Percentiles rank a stretch among this genome's conserved stretches.
phyloP scores from a whole-genome alignment of 192 early-diverging fungal genomes.

The Spinellus fusiger region DNA sequence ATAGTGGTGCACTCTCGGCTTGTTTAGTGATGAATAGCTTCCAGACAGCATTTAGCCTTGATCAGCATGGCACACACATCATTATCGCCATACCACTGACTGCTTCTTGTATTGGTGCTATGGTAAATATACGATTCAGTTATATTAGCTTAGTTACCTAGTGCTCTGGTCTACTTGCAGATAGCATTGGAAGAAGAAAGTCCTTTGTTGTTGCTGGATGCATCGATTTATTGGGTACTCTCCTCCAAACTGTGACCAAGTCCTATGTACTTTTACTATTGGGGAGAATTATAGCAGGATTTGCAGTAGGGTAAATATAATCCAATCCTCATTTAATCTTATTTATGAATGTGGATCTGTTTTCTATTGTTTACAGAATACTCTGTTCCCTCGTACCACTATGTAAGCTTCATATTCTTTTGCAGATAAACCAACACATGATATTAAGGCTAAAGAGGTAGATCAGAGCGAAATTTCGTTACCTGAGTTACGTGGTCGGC shows the following conservation, averaged over 20 bases:
- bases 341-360: neutral
- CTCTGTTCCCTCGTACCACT: conserved; percentile 55
- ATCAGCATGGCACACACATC: neutral
- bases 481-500: conserved; percentile 68
- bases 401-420: conserved; percentile 10
- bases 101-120: conserved; percentile 42
- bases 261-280: conserved; percentile 35
- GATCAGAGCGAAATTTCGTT: conserved; percentile 73
- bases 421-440: neutral
- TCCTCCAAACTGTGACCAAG: conserved; percentile 39
- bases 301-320: conserved; percentile 45
- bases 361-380: conserved; percentile 7
- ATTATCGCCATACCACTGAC: conserved; percentile 22
- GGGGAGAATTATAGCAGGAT: conserved; percentile 46
- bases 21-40: conserved; percentile 18
- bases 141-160: conserved; percentile 53
- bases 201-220: conserved; percentile 37
- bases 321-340: neutral
- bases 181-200: conserved; percentile 34
- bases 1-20: conserved; percentile 16
- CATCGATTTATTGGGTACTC: conserved; percentile 41
- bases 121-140: conserved; percentile 59
- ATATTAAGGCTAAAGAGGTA: neutral
- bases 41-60: neutral
- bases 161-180: conserved; percentile 43